Base-by-base conservation (phyloP, 2,329 filamentous ascomycete species). In the Penicillium sp. region DNA sequence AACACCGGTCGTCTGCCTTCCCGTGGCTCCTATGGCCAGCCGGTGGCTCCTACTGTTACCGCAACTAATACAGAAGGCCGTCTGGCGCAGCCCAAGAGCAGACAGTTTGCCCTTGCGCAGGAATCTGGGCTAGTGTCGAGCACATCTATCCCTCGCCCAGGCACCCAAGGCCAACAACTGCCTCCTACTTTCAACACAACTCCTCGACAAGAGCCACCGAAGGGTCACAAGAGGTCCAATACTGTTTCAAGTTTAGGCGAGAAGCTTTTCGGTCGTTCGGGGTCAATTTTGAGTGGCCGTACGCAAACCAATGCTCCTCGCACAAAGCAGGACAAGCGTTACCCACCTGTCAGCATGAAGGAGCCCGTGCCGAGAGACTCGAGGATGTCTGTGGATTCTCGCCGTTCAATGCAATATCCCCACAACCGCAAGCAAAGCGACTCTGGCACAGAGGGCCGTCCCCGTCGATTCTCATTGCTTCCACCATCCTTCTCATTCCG, bases 331-430 rank as follows among this genome's bases (percentile, higher is more conserved):
- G 72, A 77, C 55, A 83, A 88, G 66, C 84, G 84, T 54, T 95
- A 96, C 64, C 92, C 92, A 48, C 92, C 92, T 3, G 87, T 92
- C 40, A 95, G 90, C 74, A 95, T 96, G 89, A 82, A 86, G 54
- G 86, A 86, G 55, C 77, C 82, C 2, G 81, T 87, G 69, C 75
- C 81, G 5, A 78, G 79, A 40, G 77, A 83, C 33, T 70, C 77
- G 11, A 77, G 87, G 40, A 75, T 77, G 34, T 91, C 87, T 1
- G 81, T 88, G 63, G 88, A 91, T 57, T 90, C 86, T 14, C 80
- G 87, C 19, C 81, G 85, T 38, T 89, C 87, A 0, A 86, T 88
- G 64, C 85, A 85, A 1, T 73, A 87, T 39, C 83, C 81, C 1
- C 76, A 87, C 14, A 81, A 80, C 34, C 87, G 84, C 74, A 89